Evolutionary conservation across 73 alveolate species (phyloP), one percentile per base, ranked within the genome.

Genomic region (Diophrys appendiculata): DNA sequence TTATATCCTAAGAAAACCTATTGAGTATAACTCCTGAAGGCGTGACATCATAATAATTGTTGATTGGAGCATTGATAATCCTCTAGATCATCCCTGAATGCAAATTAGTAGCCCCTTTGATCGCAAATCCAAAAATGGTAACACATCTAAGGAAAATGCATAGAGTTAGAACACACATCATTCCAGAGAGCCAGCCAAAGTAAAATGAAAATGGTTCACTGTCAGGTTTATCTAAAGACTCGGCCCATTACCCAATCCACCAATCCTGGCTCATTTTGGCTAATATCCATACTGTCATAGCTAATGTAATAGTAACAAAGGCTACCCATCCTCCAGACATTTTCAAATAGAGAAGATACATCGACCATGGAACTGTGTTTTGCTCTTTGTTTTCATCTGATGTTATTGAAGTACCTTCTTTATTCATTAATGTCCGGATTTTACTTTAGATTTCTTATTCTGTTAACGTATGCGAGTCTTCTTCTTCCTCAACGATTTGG

Each of bases 31-130:
- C 52, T 23, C 85, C 85, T 27, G 85, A 29, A 1, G 85, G 85
- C 11, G 85, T 76, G 31, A 52, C 60, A 64, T 76, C 85, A 33
- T 88, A 97, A 90, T 81, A 97, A 70, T 82, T 56, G 73, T 95
- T 94, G 53, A 93, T 81, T 23, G 99, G 99, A 23, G 99, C 98
- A 68, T 90, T 85, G n/a, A 97, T 69, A 56, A 96, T 83, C 56
- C 80, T 91, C 25, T 68, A 65, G 22, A 97, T 83, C 93, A 95
- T 90, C 31, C 81, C 29, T 33, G 91, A 77, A 72, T 94, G 98
- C 79, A 97, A 73, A 54, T 54, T 83, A 0, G 78, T 83, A 29
- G 95, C 60, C 18, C 60, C 60, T 43, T 43, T 43, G 60, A 43
- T 43, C 18, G 60, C 60, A 43, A 43, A 43, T 5, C 18, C 5